Base-by-base conservation (phyloP, 169 alveolate species). In the Miamiensis avidus region DNA sequence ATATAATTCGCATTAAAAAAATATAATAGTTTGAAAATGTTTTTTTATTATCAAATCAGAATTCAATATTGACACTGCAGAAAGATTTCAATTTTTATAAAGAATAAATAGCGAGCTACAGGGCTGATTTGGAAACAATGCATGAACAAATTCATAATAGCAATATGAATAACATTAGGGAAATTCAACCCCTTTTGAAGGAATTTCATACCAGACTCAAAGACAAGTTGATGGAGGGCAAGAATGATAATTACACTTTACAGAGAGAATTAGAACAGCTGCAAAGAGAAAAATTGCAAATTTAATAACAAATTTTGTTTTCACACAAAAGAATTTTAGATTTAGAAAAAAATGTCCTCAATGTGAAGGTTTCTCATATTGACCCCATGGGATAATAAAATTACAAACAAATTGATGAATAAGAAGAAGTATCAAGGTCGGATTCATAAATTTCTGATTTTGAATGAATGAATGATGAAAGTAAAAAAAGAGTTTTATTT, bases 161-260 rank as follows among this genome's bases (percentile, higher is more conserved):
- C 20, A 79, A 79, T 79, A 79, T 79, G 65, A 79, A 79, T 49
- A 79, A 79, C 64, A 79, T 79, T 29, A 79, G 65, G 65, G 84
- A 79, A 79, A 79, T 79, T 34, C 64, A 79, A 49, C 84, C 84
- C 30, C n/a, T 79, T 31, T 29, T 79, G 20, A 79, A 72, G 64
- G 84, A 79, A 72, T 79, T 79, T 64, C 76, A 79, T n/a, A 49
- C 28, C 30, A 34, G 49, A 29, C 29, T 79, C 27, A 79, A 79
- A 49, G 74, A 34, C 27, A 49, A 33, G 30, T 49, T 79, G 25
- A 29, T 34, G 33, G 84, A 79, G 64, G 84, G 65, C 27, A 79
- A 79, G 29, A 49, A 65, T 30, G 84, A 79, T 29, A 79, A 79
- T 65, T 79, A 79, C 64, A 49, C 34, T 29, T 79, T 79, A 79